phyloP scores from a whole-genome alignment of 805 yeast species.

The Debaryomyces maramus region DNA sequence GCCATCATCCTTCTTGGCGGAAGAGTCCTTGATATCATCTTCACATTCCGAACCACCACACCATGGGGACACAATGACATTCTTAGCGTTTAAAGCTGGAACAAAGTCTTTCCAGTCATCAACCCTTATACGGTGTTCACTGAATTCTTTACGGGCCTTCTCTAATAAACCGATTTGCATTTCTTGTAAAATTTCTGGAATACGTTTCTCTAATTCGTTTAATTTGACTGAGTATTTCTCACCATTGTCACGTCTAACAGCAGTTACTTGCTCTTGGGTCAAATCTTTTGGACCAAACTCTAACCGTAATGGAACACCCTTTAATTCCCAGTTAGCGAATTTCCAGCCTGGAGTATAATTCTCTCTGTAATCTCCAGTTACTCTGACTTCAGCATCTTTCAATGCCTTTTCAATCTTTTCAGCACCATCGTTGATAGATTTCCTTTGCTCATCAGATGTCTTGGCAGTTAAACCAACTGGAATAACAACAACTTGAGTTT shows the following conservation, averaged over 20 bases:
- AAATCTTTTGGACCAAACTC: slow-evolving; percentile 97
- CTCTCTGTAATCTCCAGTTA: slow-evolving; percentile 83
- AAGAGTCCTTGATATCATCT: slow-evolving; percentile 91
- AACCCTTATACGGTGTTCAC: slow-evolving; percentile 78
- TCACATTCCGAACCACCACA: slow-evolving; percentile 95
- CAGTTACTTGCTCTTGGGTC: slow-evolving; percentile 73
- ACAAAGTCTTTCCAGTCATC: slow-evolving; percentile 90
- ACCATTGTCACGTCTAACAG: slow-evolving; percentile 91
- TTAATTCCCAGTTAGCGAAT: slow-evolving; percentile 94
- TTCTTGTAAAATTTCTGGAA: slow-evolving; percentile 77
- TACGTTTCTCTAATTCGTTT: slow-evolving; percentile 58
- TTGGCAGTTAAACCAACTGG: slow-evolving; percentile 95
- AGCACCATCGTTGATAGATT: slow-evolving; percentile 68
- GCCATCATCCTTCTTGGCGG: slow-evolving; percentile 78
- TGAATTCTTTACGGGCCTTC: slow-evolving; percentile 80
- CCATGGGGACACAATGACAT: slow-evolving; percentile 93
- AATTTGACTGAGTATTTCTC: slow-evolving; percentile 69
- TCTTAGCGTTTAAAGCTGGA: slow-evolving; percentile 86
- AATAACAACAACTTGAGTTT: slow-evolving; percentile 84
- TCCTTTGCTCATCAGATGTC: slow-evolving; percentile 74
- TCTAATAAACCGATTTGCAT: slow-evolving; percentile 74
- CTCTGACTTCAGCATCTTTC: slow-evolving; percentile 65
- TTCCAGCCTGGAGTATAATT: slow-evolving; percentile 99
- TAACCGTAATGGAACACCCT: slow-evolving; percentile 90
- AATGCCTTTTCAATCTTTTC: slow-evolving; percentile 65